These are phyloP conservation scores for Osmozyma mogii DNA, from an alignment of 805 yeast genomes.

Conservation along the genomic window DNA sequence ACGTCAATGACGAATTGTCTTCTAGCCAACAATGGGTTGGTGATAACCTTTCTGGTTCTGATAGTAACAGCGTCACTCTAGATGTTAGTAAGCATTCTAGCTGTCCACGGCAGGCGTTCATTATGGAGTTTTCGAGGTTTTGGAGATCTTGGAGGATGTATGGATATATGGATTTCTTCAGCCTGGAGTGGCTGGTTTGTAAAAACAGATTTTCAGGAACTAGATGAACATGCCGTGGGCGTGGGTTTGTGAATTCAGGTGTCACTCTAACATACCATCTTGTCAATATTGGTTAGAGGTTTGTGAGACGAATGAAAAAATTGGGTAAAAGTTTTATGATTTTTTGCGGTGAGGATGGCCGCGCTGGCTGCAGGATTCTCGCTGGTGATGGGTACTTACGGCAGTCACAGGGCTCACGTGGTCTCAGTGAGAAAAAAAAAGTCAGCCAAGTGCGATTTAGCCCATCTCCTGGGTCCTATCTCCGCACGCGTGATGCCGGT, in stretches of 20 bases:
- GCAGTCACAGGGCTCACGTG: constrained; percentile 15
- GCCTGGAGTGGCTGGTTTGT: background rate
- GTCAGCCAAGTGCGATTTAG: no score
- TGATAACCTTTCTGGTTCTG: constrained; percentile 98
- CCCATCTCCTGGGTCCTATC: no score
- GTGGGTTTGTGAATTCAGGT: no score
- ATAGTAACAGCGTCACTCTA: constrained; percentile 99
- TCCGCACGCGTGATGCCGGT: no score
- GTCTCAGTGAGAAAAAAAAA: background rate
- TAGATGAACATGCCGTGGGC: no score
- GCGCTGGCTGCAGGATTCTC: constrained; percentile 11
- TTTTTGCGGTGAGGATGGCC: constrained; percentile 8
- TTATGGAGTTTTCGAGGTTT: background rate
- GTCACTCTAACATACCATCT: constrained; percentile 20
- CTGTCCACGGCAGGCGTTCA: background rate
- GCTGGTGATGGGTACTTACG: constrained; percentile 4
- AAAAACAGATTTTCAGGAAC: background rate
- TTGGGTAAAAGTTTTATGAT: constrained; percentile 13
- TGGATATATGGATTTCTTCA: no score
- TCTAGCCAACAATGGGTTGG: constrained; percentile 99
- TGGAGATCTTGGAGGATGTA: background rate
- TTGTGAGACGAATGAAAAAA: constrained; percentile 12
- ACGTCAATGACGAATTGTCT: constrained; percentile 99
- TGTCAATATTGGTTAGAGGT: constrained; percentile 15
- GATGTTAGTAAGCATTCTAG: constrained; percentile 13